Evolutionary conservation across 352 stramenopile species (phyloP).

Genomic region (Globisporangium spiculum): DNA sequence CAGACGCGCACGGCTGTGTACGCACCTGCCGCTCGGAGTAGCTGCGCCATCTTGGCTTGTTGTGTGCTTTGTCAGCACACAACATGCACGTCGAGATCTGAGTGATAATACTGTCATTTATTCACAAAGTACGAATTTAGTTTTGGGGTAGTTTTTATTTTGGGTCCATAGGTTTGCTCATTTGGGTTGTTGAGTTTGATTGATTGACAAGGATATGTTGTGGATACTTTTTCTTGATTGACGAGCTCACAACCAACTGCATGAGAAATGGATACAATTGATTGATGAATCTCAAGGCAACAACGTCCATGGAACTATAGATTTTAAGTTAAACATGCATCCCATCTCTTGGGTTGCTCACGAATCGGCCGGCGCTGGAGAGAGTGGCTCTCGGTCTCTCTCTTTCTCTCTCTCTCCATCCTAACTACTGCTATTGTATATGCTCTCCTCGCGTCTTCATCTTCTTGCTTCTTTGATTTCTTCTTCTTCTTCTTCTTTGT

Average conservation of each 20-base stretch:
- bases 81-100: neutral
- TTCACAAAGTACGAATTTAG: neutral
- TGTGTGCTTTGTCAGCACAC: neutral
- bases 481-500: neutral
- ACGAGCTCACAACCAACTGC: neutral
- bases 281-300: neutral
- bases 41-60: constrained; percentile 33
- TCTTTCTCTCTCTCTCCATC: constrained; percentile 7
- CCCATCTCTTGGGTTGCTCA: neutral
- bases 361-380: neutral
- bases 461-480: neutral
- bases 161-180: too few species aligned
- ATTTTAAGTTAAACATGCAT: constrained; percentile 11
- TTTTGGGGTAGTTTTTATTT: too few species aligned
- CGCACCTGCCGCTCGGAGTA: constrained; percentile 44
- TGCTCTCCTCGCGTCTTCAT: neutral
- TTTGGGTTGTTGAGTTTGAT: neutral
- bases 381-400: neutral
- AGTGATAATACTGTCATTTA: neutral
- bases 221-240: neutral
- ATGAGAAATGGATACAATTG: neutral
- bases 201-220: neutral
- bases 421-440: constrained; percentile 2
- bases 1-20: neutral
- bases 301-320: constrained; percentile 1